Percentiles rank a stretch among this genome's conserved stretches.
Conservation (phyloP, 2,329 filamentous ascomycete species). For the Claviceps africana region DNA sequence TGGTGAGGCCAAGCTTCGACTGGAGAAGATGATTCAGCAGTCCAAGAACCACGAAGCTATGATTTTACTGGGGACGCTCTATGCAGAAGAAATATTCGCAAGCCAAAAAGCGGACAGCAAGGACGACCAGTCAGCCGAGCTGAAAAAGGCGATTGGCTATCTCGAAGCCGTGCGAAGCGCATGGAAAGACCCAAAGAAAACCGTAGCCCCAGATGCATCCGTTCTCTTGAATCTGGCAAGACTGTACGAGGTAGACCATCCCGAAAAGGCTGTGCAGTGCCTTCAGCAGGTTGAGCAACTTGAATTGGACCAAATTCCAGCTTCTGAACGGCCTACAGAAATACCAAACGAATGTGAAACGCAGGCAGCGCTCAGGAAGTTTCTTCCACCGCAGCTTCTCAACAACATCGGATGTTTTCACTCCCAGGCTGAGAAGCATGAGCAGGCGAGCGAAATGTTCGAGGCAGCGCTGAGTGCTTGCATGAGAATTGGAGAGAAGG, state of each 20-base stretch:
- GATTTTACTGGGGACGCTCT: conserved; percentile 78
- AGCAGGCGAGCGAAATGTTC: conserved; percentile 72
- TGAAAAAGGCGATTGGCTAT: conserved; percentile 72
- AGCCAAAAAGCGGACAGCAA: conserved; percentile 57
- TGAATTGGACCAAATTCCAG: conserved; percentile 64
- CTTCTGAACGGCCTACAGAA: conserved; percentile 50
- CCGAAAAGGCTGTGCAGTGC: conserved; percentile 85
- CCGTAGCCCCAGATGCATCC: conserved; percentile 64
- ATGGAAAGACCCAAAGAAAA: conserved; percentile 90
- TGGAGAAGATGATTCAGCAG: conserved; percentile 89
- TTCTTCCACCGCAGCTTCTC: conserved; percentile 75
- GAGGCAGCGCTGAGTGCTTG: conserved; percentile 84
- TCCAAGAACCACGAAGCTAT: conserved; percentile 77
- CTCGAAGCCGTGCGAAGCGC: conserved; percentile 72
- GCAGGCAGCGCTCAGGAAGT: conserved; percentile 53
- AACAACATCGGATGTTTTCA: conserved; percentile 98
- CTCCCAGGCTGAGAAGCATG: conserved; percentile 72
- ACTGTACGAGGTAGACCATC: conserved; percentile 72
- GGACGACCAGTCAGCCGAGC: conserved; percentile 76
- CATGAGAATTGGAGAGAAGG: conserved; percentile 63
- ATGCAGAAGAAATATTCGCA: conserved; percentile 86
- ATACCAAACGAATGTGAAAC: conserved; percentile 42
- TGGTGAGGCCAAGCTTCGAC: conserved; percentile 78
- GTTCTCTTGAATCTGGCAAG: conserved; percentile 85
- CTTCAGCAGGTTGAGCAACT: conserved; percentile 84